Conservation (phyloP, 1,284 basidiomycete species). For the Ceratorhiza oryzae-sativae region DNA sequence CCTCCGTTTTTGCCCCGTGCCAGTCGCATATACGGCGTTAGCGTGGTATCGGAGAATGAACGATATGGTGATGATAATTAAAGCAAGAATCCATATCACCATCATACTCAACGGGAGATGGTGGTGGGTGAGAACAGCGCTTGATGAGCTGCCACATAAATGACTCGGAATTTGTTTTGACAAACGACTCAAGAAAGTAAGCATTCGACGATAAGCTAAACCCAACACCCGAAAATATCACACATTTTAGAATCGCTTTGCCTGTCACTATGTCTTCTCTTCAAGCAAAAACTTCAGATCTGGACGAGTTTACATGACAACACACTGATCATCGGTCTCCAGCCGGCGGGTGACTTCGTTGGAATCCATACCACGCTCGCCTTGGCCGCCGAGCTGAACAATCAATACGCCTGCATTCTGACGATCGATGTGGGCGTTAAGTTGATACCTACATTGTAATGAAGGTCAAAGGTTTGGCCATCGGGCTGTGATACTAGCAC, state of each 20-base stretch:
- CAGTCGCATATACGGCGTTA: not conserved
- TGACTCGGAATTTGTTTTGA: not conserved
- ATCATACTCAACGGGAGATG: not conserved
- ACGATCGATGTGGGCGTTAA: conserved; percentile 81
- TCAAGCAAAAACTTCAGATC: not conserved
- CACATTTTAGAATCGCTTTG: no score
- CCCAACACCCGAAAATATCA: no score
- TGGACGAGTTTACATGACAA: conserved; percentile 66
- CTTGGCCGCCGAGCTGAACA: conserved; percentile 69
- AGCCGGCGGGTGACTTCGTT: conserved; percentile 67
- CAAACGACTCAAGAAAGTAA: not conserved
- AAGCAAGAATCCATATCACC: not conserved
- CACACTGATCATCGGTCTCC: conserved; percentile 65
- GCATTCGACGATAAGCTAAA: no score
- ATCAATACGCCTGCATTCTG: conserved; percentile 86
- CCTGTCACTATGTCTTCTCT: not conserved
- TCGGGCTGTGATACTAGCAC: conserved; percentile 43
- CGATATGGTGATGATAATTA: not conserved
- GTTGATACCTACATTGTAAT: conserved; percentile 62
- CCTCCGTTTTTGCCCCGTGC: not conserved
- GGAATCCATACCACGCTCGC: conserved; percentile 59
- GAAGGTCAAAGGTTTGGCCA: not conserved
- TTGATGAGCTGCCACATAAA: not conserved
- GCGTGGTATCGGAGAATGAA: conserved; percentile 15
- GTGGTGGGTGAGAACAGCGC: conserved; percentile 3